Percentiles rank a stretch among this genome's conserved stretches.
Evolutionary conservation across 2,329 filamentous ascomycete species (phyloP).

Genomic region (Ophiobolus disseminans): DNA sequence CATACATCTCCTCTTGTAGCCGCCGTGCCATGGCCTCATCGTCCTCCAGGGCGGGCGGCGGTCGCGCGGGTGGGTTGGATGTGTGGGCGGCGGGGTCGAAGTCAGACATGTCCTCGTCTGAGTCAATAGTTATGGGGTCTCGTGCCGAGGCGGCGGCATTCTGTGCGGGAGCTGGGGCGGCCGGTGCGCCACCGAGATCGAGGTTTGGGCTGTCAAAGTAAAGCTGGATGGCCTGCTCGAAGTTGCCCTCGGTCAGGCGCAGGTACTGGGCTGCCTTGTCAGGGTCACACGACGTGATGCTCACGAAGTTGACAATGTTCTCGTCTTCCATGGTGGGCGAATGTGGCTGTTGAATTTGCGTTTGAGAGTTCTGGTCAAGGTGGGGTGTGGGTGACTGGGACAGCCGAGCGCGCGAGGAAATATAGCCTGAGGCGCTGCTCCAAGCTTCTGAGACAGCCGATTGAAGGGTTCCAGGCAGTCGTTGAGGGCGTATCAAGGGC

Average conservation of each 20-base stretch:
- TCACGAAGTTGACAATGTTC: constrained; percentile 75
- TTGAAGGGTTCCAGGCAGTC: not conserved
- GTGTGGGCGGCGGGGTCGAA: constrained; percentile 50
- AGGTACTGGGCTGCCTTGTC: constrained; percentile 83
- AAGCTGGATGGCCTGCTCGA: constrained; percentile 85
- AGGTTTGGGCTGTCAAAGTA: constrained; percentile 89
- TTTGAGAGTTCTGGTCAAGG: not conserved
- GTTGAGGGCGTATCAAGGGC: not conserved
- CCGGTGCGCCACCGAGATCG: constrained; percentile 54
- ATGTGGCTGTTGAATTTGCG: constrained; percentile 3
- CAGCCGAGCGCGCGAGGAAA: constrained; percentile 3
- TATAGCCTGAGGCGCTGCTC: not conserved
- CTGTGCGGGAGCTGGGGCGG: constrained; percentile 45
- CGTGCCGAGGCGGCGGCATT: constrained; percentile 50
- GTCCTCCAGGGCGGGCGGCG: constrained; percentile 68
- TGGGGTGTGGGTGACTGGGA: not conserved
- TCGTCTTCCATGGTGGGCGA: constrained; percentile 55
- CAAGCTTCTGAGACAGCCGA: too few species aligned
- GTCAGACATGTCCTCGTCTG: constrained; percentile 71
- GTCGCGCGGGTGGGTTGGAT: constrained; percentile 27
- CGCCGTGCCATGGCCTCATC: constrained; percentile 92
- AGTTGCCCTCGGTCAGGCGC: constrained; percentile 80
- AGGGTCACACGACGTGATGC: constrained; percentile 78
- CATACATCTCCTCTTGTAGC: constrained; percentile 90
- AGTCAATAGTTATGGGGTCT: constrained; percentile 75